Conservation (phyloP, 2,329 filamentous ascomycete genomes). For the Pseudocercospora cruenta region DNA sequence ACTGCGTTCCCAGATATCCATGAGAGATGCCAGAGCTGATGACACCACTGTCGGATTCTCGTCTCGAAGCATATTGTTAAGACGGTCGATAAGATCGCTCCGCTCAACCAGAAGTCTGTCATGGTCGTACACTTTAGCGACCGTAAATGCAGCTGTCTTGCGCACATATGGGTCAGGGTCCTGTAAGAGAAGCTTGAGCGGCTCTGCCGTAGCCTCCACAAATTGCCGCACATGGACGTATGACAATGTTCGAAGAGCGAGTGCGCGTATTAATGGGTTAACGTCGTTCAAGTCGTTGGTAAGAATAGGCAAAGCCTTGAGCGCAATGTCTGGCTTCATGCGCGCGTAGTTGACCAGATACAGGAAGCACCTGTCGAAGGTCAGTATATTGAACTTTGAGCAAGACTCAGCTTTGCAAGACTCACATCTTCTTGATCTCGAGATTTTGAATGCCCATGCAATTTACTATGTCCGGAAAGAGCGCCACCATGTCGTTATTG, state of each 20-base stretch:
- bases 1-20: conserved; percentile 98
- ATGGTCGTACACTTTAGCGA: conserved; percentile 97
- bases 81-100: conserved; percentile 86
- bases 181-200: conserved; percentile 79
- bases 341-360: conserved; percentile 97
- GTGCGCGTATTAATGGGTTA: conserved; percentile 88
- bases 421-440: conserved; percentile 99
- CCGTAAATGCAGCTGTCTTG: conserved; percentile 94
- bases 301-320: conserved; percentile 82
- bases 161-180: conserved; percentile 94
- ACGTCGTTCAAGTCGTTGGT: conserved; percentile 85
- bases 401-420: conserved; percentile 4
- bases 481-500: conserved; percentile 98
- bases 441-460: conserved; percentile 95
- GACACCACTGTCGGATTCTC: conserved; percentile 98
- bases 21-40: conserved; percentile 84
- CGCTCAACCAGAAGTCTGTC: conserved; percentile 86
- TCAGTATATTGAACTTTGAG: conserved; percentile 33
- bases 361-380: conserved; percentile 78
- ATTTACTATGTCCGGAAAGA: conserved; percentile 91
- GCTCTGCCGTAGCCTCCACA: conserved; percentile 83
- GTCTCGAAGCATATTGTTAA: conserved; percentile 88
- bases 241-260: conserved; percentile 92
- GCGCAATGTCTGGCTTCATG: conserved; percentile 88
- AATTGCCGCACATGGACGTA: conserved; percentile 97